Percentiles rank a stretch among this genome's conserved stretches.
Evolutionary conservation across 352 stramenopile genomes (phyloP).

Genomic region (Elongisporangium anandrum): DNA sequence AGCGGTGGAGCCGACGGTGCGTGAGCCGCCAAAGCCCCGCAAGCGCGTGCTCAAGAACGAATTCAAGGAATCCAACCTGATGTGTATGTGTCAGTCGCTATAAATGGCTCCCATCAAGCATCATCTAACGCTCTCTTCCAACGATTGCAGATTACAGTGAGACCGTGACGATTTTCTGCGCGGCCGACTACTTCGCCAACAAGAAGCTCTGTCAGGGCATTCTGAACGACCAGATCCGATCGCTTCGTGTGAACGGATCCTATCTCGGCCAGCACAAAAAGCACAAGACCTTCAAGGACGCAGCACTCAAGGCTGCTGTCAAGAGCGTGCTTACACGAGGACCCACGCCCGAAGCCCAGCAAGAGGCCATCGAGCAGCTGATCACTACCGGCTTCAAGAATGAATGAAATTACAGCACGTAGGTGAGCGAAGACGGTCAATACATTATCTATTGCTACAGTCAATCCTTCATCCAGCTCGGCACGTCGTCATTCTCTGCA

Average conservation of each 20-base stretch:
- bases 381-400: slow-evolving; percentile 8
- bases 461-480: slow-evolving; percentile 42
- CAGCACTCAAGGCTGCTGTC: slow-evolving; percentile 36
- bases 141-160: slow-evolving; percentile 56
- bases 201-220: slow-evolving; percentile 71
- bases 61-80: slow-evolving; percentile 71
- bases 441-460: slow-evolving; percentile 5
- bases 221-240: slow-evolving; percentile 70
- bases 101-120: not conserved
- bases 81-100: slow-evolving; percentile 52
- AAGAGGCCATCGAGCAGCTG: slow-evolving; percentile 7
- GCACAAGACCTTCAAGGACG: slow-evolving; percentile 17
- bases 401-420: slow-evolving; percentile 1
- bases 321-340: slow-evolving; percentile 24
- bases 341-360: slow-evolving; percentile 14
- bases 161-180: slow-evolving; percentile 75
- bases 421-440: slow-evolving; percentile 7
- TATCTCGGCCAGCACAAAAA: slow-evolving; percentile 20
- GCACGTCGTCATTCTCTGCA: slow-evolving; percentile 20
- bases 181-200: slow-evolving; percentile 63
- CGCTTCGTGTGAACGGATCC: slow-evolving; percentile 45
- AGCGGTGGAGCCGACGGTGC: slow-evolving; percentile 20
- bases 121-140: not conserved
- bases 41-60: slow-evolving; percentile 74
- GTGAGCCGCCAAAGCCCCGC: slow-evolving; percentile 12